Evolutionary conservation across 192 early-diverging fungal genomes (phyloP).

Genomic region (Coemansia erecta): DNA sequence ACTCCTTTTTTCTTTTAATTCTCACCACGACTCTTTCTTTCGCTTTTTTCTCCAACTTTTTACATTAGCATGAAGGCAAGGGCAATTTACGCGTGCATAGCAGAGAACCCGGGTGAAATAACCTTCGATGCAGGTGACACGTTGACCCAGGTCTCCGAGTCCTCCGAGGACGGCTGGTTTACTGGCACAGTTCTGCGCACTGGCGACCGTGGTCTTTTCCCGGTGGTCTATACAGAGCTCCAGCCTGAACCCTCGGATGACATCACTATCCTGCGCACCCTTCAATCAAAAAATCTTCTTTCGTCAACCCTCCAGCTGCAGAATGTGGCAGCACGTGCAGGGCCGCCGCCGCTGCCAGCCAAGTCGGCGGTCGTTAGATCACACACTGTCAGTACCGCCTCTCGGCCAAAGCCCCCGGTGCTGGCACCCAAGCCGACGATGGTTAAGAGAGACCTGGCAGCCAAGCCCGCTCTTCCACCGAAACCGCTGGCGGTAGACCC

Average conservation of each 20-base stretch:
- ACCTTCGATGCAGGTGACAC: constrained; percentile 31
- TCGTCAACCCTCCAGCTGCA: constrained; percentile 31
- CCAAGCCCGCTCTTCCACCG: not conserved
- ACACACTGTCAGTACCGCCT: no score
- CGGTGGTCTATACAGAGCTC: constrained; percentile 42
- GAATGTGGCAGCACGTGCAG: constrained; percentile 12
- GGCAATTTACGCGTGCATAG: constrained; percentile 44
- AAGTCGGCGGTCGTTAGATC: not conserved
- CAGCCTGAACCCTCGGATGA: constrained; percentile 38
- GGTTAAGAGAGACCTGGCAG: constrained; percentile 1
- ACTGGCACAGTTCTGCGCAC: constrained; percentile 29
- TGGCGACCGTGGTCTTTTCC: constrained; percentile 36
- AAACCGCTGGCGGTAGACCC: constrained; percentile 4
- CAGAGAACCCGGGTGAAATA: constrained; percentile 44
- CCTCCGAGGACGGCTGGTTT: constrained; percentile 42
- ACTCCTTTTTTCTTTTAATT: no score
- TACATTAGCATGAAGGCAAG: constrained; percentile 28
- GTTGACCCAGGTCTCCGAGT: constrained; percentile 16
- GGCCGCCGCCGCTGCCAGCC: constrained; percentile 3
- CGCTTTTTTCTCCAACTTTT: no score
- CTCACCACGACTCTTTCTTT: no score
- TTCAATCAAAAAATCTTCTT: constrained; percentile 24
- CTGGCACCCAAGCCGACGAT: constrained; percentile 9
- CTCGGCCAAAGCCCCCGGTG: not conserved
- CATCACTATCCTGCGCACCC: constrained; percentile 16